Evolutionary conservation across 805 yeast genomes (phyloP), one percentile per base, ranked within the genome.

Genomic region (Suhomyces faveliae): DNA sequence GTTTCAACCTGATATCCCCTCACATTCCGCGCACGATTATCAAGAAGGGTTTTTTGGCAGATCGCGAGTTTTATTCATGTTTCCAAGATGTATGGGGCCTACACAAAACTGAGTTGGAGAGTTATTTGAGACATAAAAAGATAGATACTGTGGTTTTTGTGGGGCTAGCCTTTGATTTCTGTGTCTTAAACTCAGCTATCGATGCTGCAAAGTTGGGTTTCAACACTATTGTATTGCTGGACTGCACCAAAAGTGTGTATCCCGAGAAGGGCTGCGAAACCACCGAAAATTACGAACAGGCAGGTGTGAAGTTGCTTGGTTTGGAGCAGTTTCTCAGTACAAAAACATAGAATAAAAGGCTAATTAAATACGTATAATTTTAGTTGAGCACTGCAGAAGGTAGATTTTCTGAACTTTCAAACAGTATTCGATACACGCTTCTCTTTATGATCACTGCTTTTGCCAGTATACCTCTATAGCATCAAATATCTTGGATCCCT

Each of bases 11-110:
- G 27, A 57, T 74, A 38, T 19, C 15, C 7, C 50, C 53, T 4
- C 61, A 63, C 22, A 63, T 74, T 3, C 70, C 77, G 24, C 55
- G 69, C 11, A 47, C 61, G 1, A 49, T 80, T 1, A 81, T 91
- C 6, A 73, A 75, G 49, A 91, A 92, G 66, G 98, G 97, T 0
- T 76, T 74, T 49, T 64, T 84, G 23, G 70, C 68, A 21, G 90
- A 87, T 55, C 66, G 94, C 17, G 98, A 91, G 62, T 89, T 85
- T 62, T 91, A 89, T 60, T 89, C 96, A 12, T 90, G 95, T 23
- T 91, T 91, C 62, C 72, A 77, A 45, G 98, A 91, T 64, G 75
- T 81, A 23, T 88, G 96, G 92, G 76, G 80, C 22, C 58, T 79
- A 22, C 84, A 85, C 58, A 71, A 79, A 38, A 90, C 97, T 0